These are phyloP conservation scores for Cladorrhinum samala DNA, from an alignment of 495 filamentous ascomycete species.

Conservation along the genomic window DNA sequence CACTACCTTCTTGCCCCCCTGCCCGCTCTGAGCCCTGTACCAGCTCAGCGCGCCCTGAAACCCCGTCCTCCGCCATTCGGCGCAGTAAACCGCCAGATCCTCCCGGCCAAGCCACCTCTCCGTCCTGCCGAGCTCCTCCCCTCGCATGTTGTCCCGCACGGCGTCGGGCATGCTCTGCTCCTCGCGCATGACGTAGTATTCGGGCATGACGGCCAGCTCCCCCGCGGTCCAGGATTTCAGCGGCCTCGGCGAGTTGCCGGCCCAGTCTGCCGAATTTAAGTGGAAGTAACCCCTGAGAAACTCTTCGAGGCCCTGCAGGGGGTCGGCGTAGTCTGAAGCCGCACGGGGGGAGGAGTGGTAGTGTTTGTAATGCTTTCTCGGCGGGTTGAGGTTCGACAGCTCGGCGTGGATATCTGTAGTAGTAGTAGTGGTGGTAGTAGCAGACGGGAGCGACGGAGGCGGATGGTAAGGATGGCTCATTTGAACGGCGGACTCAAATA, in stretches of 20 bases:
- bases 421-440: conserved; percentile 10
- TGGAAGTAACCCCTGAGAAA: conserved; percentile 65
- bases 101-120: conserved; percentile 49
- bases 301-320: conserved; percentile 44
- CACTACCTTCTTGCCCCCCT: conserved; percentile 28
- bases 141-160: conserved; percentile 46
- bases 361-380: conserved; percentile 64
- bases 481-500: conserved; percentile 50
- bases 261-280: conserved; percentile 59
- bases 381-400: conserved; percentile 44
- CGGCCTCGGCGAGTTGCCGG: conserved; percentile 46
- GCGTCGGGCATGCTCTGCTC: conserved; percentile 51
- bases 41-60: conserved; percentile 68
- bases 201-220: conserved; percentile 53
- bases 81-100: conserved; percentile 54
- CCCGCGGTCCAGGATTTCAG: conserved; percentile 49
- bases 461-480: conserved; percentile 41
- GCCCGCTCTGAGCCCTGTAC: conserved; percentile 55
- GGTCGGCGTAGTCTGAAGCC: conserved; percentile 52
- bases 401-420: conserved; percentile 50
- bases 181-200: conserved; percentile 64
- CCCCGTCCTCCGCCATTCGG: conserved; percentile 57
- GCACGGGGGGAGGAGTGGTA: conserved; percentile 57
- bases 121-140: conserved; percentile 34
- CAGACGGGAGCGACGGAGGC: not conserved